phyloP scores from a whole-genome alignment of 192 early-diverging fungal genomes.

The Endogone sp. region DNA sequence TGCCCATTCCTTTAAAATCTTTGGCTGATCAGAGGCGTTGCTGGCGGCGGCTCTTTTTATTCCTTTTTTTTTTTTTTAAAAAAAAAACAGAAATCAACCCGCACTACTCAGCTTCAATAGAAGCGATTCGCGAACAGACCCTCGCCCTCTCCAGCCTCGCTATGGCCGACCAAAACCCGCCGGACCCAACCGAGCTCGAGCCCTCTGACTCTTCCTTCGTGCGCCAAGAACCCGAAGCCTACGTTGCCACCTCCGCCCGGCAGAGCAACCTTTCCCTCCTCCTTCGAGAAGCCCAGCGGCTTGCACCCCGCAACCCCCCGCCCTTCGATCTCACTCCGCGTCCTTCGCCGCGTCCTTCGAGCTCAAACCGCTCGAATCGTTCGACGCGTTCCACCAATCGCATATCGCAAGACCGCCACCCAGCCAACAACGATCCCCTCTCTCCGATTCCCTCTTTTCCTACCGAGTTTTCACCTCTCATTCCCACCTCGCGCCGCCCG shows the following conservation, averaged over 20 bases:
- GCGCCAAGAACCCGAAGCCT: conserved; percentile 9
- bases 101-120: conserved; percentile 35
- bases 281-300: too few relatives aligned
- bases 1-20: neutral
- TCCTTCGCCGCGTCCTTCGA: neutral
- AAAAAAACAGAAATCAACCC: neutral
- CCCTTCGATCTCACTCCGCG: neutral
- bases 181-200: neutral
- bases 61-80: neutral
- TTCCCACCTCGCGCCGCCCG: neutral
- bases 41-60: conserved; percentile 1
- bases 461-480: neutral
- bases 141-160: conserved; percentile 27
- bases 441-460: neutral
- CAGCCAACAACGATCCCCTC: neutral
- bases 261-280: neutral
- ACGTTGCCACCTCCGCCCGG: neutral
- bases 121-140: conserved; percentile 34
- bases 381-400: neutral
- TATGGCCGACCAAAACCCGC: conserved; percentile 1
- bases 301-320: neutral
- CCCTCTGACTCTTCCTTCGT: neutral
- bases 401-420: neutral
- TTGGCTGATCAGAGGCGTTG: too few relatives aligned
- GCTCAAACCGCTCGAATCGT: too few relatives aligned